Evolutionary conservation across 208 protist genomes (phyloP).

Genomic region (Trypanosoma boissoni): DNA sequence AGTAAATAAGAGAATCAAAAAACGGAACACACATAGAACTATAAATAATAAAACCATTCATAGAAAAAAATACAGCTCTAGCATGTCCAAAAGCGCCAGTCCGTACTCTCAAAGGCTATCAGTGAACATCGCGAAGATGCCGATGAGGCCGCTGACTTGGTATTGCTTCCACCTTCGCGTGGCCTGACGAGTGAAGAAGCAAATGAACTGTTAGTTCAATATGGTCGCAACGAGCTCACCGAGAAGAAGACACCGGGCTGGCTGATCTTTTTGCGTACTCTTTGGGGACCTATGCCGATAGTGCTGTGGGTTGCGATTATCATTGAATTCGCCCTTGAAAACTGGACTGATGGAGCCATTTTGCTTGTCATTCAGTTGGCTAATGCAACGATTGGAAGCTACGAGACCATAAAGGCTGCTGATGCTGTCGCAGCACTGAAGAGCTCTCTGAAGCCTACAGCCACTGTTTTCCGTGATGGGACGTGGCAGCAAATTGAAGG

Average conservation of each 20-base stretch:
- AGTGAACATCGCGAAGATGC: conserved; percentile 56
- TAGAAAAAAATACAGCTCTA: too few relatives aligned
- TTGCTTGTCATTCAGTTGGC: conserved; percentile 82
- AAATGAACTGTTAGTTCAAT: conserved; percentile 58
- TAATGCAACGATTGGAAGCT: conserved; percentile 87
- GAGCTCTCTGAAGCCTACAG: conserved; percentile 77
- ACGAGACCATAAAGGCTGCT: conserved; percentile 92
- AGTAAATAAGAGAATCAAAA: neutral
- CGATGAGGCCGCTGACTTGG: conserved; percentile 9
- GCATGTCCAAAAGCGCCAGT: conserved; percentile 64
- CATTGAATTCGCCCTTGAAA: conserved; percentile 87
- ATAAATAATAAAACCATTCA: conserved; percentile 47
- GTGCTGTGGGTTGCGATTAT: conserved; percentile 88
- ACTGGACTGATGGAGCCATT: conserved; percentile 84
- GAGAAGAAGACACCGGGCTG: conserved; percentile 76
- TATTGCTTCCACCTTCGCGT: conserved; percentile 47
- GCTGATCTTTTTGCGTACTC: conserved; percentile 72
- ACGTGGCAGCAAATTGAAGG: conserved; percentile 79
- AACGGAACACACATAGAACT: conserved; percentile 25
- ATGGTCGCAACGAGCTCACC: conserved; percentile 75
- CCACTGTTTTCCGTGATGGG: conserved; percentile 82
- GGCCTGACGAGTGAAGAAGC: conserved; percentile 67
- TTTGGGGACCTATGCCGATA: conserved; percentile 86
- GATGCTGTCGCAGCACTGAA: conserved; percentile 93
- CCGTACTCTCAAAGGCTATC: conserved; percentile 72